Conservation (phyloP, 108 stramenopile species). For the Cyclotella kingstonii region DNA sequence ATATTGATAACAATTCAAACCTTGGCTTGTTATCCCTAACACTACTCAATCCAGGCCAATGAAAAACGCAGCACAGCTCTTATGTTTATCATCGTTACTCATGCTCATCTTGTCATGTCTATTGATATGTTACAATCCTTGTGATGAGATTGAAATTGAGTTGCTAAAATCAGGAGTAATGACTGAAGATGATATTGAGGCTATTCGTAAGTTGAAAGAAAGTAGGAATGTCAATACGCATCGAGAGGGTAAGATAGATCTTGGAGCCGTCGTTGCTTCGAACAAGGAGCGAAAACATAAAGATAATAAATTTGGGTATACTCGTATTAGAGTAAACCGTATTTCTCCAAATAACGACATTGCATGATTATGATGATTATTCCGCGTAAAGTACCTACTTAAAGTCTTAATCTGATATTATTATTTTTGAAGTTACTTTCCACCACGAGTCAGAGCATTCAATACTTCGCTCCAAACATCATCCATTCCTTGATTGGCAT, state of each 20-base stretch:
- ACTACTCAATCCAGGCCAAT: conserved; percentile 4
- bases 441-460: conserved; percentile 53
- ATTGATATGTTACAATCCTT: conserved; percentile 42
- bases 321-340: conserved; percentile 5
- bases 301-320: neutral
- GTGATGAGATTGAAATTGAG: conserved; percentile 48
- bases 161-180: conserved; percentile 35
- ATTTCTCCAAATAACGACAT: conserved; percentile 24
- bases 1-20: neutral
- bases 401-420: neutral
- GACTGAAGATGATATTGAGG: conserved; percentile 32
- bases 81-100: conserved; percentile 15
- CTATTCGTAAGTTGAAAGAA: conserved; percentile 20
- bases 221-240: conserved; percentile 4
- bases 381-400: neutral
- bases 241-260: conserved; percentile 6
- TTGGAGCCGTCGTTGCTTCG: neutral
- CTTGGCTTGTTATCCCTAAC: neutral
- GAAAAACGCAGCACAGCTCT: conserved; percentile 9
- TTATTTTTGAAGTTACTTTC: neutral
- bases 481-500: conserved; percentile 92
- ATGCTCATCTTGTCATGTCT: conserved; percentile 43
- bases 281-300: conserved; percentile 8
- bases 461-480: conserved; percentile 84
- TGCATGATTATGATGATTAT: neutral